Evolutionary conservation across 1,139 yeast species (phyloP), one percentile per base, ranked within the genome.

Genomic region (Kluyveromyces sp.): DNA sequence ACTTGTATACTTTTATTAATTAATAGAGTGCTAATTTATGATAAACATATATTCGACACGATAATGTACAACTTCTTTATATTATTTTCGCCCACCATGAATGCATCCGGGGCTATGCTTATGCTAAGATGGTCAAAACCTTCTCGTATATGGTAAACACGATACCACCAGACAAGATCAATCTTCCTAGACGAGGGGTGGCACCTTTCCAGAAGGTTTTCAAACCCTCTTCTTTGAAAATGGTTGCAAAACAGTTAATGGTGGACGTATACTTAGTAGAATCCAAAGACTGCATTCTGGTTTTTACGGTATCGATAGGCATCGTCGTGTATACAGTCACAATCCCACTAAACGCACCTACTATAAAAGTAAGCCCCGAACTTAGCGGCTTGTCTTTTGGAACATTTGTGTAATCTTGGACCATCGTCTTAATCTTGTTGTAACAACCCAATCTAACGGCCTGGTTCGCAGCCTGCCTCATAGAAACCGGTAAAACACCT

Each of bases 291-390:
- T 92, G 98, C 97, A 92, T 92, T 68, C 98, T 78, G 1, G 98
- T 92, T 71, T 92, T 92, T 53, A 92, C 96, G 0, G 97, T 92
- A 64, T 92, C 98, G 37, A 92, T 83, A 7, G 98, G 98, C 97
- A 92, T 92, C 7, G 98, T 92, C 3, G 96, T 73, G 66, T 92
- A 92, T 21, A 92, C 98, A 0, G 98, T 92, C 46, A 92, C 83
- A 45, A 84, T 74, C 29, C 98, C 98, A 1, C 97, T 96, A 58
- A 88, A 75, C 2, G 97, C 88, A 38, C 98, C 98, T 7, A 92
- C 87, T 2, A 81, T 76, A 66, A 92, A 92, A 0, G 97, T 92
- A 52, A 89, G 73, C 1, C 76, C 78, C 2, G 94, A 78, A 45
- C 89, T 78, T 53, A 92, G 74, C 4, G 96, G 95, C 52, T 83